These are phyloP conservation scores for Cokeromyces recurvatus DNA, from an alignment of 371 early-diverging fungal species.

Conservation along the genomic window DNA sequence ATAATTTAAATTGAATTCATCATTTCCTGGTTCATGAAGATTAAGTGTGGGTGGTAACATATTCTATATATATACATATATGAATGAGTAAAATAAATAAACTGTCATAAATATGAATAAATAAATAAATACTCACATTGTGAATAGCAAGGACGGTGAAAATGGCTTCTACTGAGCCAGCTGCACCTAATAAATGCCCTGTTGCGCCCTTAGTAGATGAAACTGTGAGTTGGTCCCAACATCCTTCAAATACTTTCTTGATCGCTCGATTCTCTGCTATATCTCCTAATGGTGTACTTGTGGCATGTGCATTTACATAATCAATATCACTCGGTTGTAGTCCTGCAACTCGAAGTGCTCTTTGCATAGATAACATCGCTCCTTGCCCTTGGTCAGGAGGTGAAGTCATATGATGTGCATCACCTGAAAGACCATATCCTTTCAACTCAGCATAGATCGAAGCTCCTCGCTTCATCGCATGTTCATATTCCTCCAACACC, in stretches of 20 bases:
- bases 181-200: conserved; percentile 93
- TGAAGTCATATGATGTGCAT: conserved; percentile 93
- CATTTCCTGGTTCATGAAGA: conserved; percentile 51
- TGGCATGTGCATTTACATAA: conserved; percentile 96
- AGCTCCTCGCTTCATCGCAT: conserved; percentile 83
- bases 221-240: conserved; percentile 56
- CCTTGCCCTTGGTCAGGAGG: conserved; percentile 85
- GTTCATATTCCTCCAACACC: conserved; percentile 90
- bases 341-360: conserved; percentile 67
- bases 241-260: conserved; percentile 63
- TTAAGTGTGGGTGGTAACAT: conserved; percentile 86
- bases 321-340: conserved; percentile 62
- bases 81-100: too few relatives aligned
- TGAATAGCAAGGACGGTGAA: conserved; percentile 78
- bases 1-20: conserved; percentile 75
- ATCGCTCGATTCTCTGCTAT: conserved; percentile 81
- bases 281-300: conserved; percentile 84
- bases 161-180: conserved; percentile 93
- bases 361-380: conserved; percentile 80
- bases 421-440: conserved; percentile 92
- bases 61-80: conserved; percentile 50
- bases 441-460: conserved; percentile 84
- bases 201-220: conserved; percentile 91
- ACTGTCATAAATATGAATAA: too few relatives aligned
- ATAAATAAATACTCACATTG: conserved; percentile 33